Conservation (phyloP, 176 grass and related monocot species). For the Phoenix roebelenii region DNA sequence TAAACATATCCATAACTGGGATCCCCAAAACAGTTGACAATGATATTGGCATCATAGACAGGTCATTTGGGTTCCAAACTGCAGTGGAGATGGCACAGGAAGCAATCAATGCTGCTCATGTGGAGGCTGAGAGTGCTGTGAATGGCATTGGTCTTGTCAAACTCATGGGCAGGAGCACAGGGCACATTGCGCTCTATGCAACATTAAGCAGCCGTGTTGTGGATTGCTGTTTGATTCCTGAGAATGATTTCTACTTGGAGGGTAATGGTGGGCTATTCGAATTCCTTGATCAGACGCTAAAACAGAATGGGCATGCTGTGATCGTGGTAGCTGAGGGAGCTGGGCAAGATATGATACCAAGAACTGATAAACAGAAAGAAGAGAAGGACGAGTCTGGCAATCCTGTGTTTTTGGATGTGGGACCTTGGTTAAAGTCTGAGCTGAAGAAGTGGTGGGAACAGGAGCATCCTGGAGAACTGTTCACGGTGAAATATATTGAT, state of each 20-base stretch:
- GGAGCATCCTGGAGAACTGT: too few relatives aligned
- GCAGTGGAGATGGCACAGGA: constrained; percentile 80
- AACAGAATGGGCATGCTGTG: constrained; percentile 61
- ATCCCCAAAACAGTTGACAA: constrained; percentile 90
- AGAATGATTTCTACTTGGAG: constrained; percentile 69
- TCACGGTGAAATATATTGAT: constrained; percentile 80
- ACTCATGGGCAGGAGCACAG: constrained; percentile 88
- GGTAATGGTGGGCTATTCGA: constrained; percentile 72
- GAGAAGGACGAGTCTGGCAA: constrained; percentile 71
- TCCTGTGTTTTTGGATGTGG: constrained; percentile 53
- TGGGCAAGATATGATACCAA: constrained; percentile 65
- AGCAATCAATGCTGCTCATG: constrained; percentile 66
- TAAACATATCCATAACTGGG: constrained; percentile 65
- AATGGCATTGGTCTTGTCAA: constrained; percentile 87
- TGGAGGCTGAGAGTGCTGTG: constrained; percentile 76
- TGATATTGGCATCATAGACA: constrained; percentile 97
- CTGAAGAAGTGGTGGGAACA: constrained; percentile 65
- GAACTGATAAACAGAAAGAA: constrained; percentile 41
- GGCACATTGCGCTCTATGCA: constrained; percentile 68
- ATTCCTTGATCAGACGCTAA: constrained; percentile 55
- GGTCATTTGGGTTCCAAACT: constrained; percentile 85
- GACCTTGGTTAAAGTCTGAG: constrained; percentile 57
- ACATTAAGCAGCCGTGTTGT: constrained; percentile 87
- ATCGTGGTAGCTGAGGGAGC: constrained; percentile 82
- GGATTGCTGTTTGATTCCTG: constrained; percentile 86